Evolutionary conservation across 345 rosid species (phyloP).

Genomic region (Xanthoceras sorbifolium): DNA sequence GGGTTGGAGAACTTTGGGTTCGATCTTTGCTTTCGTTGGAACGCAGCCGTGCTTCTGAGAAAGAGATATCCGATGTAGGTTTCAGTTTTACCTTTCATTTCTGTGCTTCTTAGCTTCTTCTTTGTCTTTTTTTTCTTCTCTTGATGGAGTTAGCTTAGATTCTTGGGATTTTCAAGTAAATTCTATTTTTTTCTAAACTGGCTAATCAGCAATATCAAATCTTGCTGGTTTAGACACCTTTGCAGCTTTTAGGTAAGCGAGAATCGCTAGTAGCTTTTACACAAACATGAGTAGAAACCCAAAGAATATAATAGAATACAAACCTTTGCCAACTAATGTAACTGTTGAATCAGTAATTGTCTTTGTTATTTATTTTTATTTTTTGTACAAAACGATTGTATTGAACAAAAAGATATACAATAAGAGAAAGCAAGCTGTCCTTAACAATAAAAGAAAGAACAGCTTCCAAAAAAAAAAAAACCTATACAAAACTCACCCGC

Average conservation of each 20-base stretch:
- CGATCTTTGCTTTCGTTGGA: slow-evolving; percentile 79
- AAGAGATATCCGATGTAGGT: slow-evolving; percentile 71
- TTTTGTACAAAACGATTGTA: no score
- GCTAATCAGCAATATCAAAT: not conserved
- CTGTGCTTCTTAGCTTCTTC: not conserved
- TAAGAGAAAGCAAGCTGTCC: no score
- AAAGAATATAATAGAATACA: not conserved
- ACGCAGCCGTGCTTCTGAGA: slow-evolving; percentile 63
- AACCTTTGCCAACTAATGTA: no score
- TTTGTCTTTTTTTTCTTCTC: not conserved
- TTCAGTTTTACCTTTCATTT: slow-evolving; percentile 16
- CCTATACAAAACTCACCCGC: no score
- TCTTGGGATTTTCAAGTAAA: not conserved
- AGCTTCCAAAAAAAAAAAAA: no score
- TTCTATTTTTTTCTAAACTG: not conserved
- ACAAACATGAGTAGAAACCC: not conserved
- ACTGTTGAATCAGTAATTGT: no score
- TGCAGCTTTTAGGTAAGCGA: not conserved
- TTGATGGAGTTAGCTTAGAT: slow-evolving; percentile 1
- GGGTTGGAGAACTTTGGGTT: slow-evolving; percentile 92
- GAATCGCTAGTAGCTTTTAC: not conserved
- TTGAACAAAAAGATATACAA: no score
- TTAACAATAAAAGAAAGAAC: no score
- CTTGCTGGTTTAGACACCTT: not conserved
- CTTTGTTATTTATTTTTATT: no score